Evolutionary conservation across 208 protist genomes (phyloP).

Genomic region (Trypanosoma caninum): DNA sequence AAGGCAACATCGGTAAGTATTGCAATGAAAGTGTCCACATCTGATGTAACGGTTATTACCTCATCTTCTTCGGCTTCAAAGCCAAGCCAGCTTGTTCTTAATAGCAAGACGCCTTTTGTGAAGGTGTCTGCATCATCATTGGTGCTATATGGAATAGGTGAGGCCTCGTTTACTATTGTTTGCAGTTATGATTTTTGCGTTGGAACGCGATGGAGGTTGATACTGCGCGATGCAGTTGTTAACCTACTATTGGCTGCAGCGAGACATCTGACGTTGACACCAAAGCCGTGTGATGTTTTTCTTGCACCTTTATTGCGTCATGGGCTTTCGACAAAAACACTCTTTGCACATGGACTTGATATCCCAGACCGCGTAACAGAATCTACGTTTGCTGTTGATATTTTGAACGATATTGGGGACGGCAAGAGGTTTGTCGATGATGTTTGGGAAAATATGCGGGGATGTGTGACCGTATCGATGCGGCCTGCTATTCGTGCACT

Average conservation of each 20-base stretch:
- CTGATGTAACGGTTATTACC: conserved; percentile 35
- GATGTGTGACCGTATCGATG: conserved; percentile 72
- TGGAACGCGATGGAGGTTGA: conserved; percentile 29
- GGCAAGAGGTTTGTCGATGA: conserved; percentile 66
- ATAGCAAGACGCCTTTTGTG: conserved; percentile 37
- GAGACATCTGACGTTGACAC: conserved; percentile 35
- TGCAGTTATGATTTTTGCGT: conserved; percentile 67
- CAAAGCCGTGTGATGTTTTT: conserved; percentile 26
- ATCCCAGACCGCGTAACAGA: conserved; percentile 30
- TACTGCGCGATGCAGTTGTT: conserved; percentile 50
- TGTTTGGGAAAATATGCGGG: conserved; percentile 64
- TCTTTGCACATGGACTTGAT: conserved; percentile 47
- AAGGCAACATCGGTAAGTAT: conserved; percentile 53
- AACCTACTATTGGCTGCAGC: conserved; percentile 46
- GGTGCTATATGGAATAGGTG: conserved; percentile 61
- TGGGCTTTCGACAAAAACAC: conserved; percentile 50
- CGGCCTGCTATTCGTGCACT: conserved; percentile 76
- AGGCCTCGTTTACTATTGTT: conserved; percentile 68
- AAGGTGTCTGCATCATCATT: conserved; percentile 54
- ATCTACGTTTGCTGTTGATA: conserved; percentile 34
- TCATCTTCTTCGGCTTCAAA: conserved; percentile 24
- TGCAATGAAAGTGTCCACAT: conserved; percentile 37
- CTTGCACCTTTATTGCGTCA: conserved; percentile 56
- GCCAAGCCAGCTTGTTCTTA: conserved; percentile 39
- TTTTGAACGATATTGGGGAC: conserved; percentile 54